Conservation (phyloP, 108 stramenopile species). For the Nitzschia sp. region DNA sequence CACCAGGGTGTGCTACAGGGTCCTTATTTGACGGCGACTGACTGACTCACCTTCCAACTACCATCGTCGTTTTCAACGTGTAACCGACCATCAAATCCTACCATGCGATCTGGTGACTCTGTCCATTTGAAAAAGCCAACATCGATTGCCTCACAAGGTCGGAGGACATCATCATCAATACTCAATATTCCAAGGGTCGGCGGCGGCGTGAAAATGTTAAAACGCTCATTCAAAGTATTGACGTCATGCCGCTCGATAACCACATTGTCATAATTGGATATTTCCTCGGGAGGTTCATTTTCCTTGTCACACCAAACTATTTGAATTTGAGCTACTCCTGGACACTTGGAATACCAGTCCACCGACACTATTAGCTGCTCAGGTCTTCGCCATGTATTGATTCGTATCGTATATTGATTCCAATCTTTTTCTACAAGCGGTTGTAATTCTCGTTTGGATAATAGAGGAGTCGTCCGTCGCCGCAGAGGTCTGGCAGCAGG, state of each 20-base stretch:
- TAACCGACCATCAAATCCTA: slow-evolving; percentile 78
- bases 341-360: slow-evolving; percentile 57
- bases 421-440: slow-evolving; percentile 35
- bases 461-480: background rate
- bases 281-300: slow-evolving; percentile 34
- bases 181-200: slow-evolving; percentile 79
- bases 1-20: no score
- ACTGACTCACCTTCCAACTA: slow-evolving; percentile 42
- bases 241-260: slow-evolving; percentile 64
- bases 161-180: slow-evolving; percentile 82
- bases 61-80: slow-evolving; percentile 47
- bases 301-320: slow-evolving; percentile 72
- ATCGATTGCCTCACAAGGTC: slow-evolving; percentile 84
- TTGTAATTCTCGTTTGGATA: slow-evolving; percentile 2
- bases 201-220: slow-evolving; percentile 47
- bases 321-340: slow-evolving; percentile 66
- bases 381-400: slow-evolving; percentile 75
- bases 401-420: slow-evolving; percentile 68
- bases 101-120: slow-evolving; percentile 71
- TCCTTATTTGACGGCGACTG: background rate
- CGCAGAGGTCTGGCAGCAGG: background rate
- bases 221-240: slow-evolving; percentile 83
- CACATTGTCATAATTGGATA: slow-evolving; percentile 37
- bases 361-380: slow-evolving; percentile 56
- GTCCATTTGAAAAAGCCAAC: slow-evolving; percentile 82